A percentile compares a stretch with the other conserved stretches of the same genome.
Evolutionary conservation across 306 rosid genomes (phyloP).

Genomic region (Malus sylvestris): DNA sequence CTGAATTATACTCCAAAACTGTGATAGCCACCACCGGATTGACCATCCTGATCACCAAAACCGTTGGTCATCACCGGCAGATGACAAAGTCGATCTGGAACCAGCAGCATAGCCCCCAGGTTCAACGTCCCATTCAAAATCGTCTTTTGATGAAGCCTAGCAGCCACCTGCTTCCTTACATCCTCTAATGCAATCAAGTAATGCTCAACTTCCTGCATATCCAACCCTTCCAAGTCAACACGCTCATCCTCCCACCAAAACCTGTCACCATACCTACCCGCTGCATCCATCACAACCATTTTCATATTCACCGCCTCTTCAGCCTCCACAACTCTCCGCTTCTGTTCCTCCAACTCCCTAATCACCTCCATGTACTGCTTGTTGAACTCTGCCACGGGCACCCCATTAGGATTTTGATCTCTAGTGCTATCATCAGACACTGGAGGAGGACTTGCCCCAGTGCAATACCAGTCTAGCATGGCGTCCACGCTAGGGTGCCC

Average conservation of each 20-base stretch:
- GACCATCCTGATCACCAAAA: neutral
- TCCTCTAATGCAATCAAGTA: neutral
- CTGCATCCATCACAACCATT: neutral
- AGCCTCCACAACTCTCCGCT: neutral
- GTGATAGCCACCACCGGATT: neutral
- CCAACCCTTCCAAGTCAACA: neutral
- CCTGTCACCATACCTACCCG: neutral
- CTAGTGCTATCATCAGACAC: too few species aligned
- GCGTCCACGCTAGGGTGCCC: neutral
- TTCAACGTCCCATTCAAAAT: neutral
- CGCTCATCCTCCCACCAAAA: slow-evolving; percentile 4
- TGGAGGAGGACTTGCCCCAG: neutral
- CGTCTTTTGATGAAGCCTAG: neutral
- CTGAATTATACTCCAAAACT: neutral
- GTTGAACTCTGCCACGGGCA: neutral
- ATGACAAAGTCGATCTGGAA: neutral
- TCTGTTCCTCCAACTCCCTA: neutral
- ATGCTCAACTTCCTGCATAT: neutral
- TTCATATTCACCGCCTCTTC: neutral
- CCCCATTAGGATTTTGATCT: neutral
- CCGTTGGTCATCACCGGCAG: neutral
- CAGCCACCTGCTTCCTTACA: slow-evolving; percentile 5
- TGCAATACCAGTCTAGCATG: neutral
- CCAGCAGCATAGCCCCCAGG: neutral
- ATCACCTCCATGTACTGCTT: neutral